Evolutionary conservation across 2,329 filamentous ascomycete genomes (phyloP), one percentile per base, ranked within the genome.

Genomic region (Ascocoryne sarcoides): DNA sequence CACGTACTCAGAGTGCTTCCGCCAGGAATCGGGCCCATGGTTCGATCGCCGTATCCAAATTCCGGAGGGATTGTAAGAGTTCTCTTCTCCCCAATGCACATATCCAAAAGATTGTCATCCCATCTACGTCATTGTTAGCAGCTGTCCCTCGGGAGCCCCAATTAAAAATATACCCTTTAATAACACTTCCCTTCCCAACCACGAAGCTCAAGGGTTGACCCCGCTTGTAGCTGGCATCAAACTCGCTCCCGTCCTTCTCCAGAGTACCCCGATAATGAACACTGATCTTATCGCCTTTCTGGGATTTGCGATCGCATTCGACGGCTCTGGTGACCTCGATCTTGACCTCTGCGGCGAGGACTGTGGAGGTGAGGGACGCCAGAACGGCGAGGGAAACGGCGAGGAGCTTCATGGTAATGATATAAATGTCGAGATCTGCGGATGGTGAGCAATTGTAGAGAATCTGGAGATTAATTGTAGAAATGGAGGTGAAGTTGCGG

Each of bases 1-100:
- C n/a, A 60, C 72, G 32, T 71, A 84, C 82, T 70, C 57, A 96
- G 65, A 43, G 86, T 93, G 52, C 84, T 79, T 21, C 79, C 81
- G 4, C 75, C 79, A 14, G 89, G 88, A 58, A 96, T 96, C 16
- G 88, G 87, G 1, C 88, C 88, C 60, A 85, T 75, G 28, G 64
- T 71, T 39, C 78, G 72, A 47, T 82, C 68, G 37, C 92, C 92
- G 63, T 96, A 98, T 35, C 78, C 92, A 58, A 82, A 68, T 58
- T 81, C 76, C 15, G 90, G 86, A n/a, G 88, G 87, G 42, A 98
- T 92, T 15, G 82, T 95, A 62, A 98, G 67, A 40, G 77, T 90
- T 53, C 83, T 76, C 71, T 89, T 90, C 71, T 96, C 90, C 47
- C 92, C 90, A 54, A 93, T 83, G 65, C 92, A 96, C 89, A 96